Base-by-base conservation (phyloP, 108 stramenopile species). In the Skeletonema tropicum region DNA sequence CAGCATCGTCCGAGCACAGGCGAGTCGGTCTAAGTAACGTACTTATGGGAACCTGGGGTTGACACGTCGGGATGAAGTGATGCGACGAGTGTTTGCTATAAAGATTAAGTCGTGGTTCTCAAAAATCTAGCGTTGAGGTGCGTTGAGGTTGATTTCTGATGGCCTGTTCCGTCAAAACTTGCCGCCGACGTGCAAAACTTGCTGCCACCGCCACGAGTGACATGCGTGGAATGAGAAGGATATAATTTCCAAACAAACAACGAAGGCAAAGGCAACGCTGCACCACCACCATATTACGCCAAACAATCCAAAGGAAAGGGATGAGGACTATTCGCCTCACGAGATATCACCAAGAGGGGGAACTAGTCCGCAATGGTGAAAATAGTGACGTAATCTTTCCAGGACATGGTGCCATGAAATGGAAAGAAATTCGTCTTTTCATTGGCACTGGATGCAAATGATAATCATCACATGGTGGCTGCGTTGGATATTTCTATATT, bases 321-420 rank as follows among this genome's bases (percentile, higher is more conserved):
- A 46, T 14, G 73, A 3, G 73, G 73, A 17, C 23, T 74, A 15
- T 74, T 74, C 25, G 73, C 73, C 8, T 19, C 36, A 17, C 23
- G 62, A 26, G 41, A 74, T 17, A 74, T 74, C 1, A 13, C n/a
- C n/a, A 26, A 17, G 49, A 66, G 42, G 73, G 73, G 0, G 41
- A 64, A 13, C 29, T 74, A 26, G 26, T 74, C 33, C 62, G 25
- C 17, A 66, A 61, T 11, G 73, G 60, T 38, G 36, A 48, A 3
- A 15, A 15, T 15, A 23, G 21, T 36, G 60, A 60, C 6, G 3
- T 60, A 3, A 25, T 60, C 15, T 74, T 74, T 35, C 23, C 64
- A 5, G 38, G 17, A 72, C 17, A 11, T 8, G 25, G 10, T 21
- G 73, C 60, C 36, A 33, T 38, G 13, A 35, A 42, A 26, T 74